phyloP scores from a whole-genome alignment of 2,329 filamentous ascomycete species.

The Fusarium hostae region DNA sequence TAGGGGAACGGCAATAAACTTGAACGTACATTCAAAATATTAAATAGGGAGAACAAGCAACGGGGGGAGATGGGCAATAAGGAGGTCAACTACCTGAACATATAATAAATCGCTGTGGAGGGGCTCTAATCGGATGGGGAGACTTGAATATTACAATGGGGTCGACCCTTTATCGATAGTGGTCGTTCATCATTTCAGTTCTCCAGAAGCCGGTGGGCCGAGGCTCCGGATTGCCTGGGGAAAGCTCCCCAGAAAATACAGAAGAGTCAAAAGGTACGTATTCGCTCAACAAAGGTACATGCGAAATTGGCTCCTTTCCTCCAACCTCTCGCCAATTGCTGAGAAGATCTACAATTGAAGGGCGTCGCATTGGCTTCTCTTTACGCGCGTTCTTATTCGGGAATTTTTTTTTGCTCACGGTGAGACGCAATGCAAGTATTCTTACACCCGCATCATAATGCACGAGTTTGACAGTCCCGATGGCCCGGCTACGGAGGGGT shows the following conservation, averaged over 20 bases:
- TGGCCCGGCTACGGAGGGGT: slow-evolving; percentile 30
- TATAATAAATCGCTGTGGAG: slow-evolving; percentile 27
- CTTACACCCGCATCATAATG: background rate
- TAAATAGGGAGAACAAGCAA: background rate
- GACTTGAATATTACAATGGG: slow-evolving; percentile 26
- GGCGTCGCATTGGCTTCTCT: background rate
- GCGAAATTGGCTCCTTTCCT: slow-evolving; percentile 23
- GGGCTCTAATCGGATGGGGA: slow-evolving; percentile 38
- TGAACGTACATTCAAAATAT: background rate
- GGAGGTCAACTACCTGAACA: slow-evolving; percentile 1
- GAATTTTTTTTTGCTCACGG: background rate
- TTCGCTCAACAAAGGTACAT: slow-evolving; percentile 29
- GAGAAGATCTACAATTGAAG: slow-evolving; percentile 3
- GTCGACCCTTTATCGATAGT: slow-evolving; percentile 40
- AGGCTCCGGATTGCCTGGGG: slow-evolving; percentile 32
- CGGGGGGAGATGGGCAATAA: background rate
- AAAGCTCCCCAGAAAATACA: slow-evolving; percentile 11
- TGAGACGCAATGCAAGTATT: background rate
- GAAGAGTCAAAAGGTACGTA: slow-evolving; percentile 20
- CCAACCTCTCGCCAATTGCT: slow-evolving; percentile 11
- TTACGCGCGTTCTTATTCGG: background rate
- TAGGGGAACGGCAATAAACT: background rate
- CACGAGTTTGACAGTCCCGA: slow-evolving; percentile 16
- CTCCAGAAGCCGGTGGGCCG: slow-evolving; percentile 42
- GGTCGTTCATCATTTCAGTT: slow-evolving; percentile 16